A percentile compares a stretch with the other conserved stretches of the same genome.
These are phyloP conservation scores for Globisporangium nagaii DNA, from an alignment of 352 stramenopile genomes.

Conservation along the genomic window DNA sequence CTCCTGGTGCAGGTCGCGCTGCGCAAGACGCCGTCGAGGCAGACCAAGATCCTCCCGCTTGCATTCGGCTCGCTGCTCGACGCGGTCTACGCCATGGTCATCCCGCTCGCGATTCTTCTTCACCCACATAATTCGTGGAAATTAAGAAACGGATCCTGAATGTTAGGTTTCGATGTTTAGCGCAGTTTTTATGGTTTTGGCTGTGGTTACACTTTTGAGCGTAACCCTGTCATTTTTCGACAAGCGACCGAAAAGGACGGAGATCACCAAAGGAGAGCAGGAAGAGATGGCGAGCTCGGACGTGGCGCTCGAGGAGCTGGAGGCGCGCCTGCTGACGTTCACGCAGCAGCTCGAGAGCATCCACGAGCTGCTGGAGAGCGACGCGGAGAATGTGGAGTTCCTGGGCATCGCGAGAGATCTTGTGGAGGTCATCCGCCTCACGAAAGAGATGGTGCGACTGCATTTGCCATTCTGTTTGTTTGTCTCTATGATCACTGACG, in stretches of 20 bases:
- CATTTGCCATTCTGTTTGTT: no score
- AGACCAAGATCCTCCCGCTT: no score
- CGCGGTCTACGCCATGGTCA: no score
- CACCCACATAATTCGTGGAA: no score
- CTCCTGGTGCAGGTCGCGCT: no score
- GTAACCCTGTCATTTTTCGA: not conserved
- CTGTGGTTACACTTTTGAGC: not conserved
- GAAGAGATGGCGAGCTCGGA: slow-evolving; percentile 19
- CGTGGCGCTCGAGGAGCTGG: slow-evolving; percentile 59
- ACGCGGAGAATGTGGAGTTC: slow-evolving; percentile 69
- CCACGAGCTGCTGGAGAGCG: slow-evolving; percentile 65
- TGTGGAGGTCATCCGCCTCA: slow-evolving; percentile 81
- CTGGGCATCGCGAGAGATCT: slow-evolving; percentile 73
- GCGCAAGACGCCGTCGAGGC: no score
- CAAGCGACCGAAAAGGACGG: not conserved
- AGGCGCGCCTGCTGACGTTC: slow-evolving; percentile 76
- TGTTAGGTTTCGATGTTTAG: no score
- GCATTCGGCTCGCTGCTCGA: no score
- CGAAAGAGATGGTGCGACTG: slow-evolving; percentile 67
- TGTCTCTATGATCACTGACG: no score
- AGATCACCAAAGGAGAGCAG: not conserved
- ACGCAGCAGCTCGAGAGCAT: slow-evolving; percentile 79
- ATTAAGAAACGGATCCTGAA: no score
- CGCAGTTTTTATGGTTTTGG: no score
- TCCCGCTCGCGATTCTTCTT: no score